These are phyloP conservation scores for Cryphonectria parasitica DNA, from an alignment of 2,329 filamentous ascomycete species.

Conservation along the genomic window DNA sequence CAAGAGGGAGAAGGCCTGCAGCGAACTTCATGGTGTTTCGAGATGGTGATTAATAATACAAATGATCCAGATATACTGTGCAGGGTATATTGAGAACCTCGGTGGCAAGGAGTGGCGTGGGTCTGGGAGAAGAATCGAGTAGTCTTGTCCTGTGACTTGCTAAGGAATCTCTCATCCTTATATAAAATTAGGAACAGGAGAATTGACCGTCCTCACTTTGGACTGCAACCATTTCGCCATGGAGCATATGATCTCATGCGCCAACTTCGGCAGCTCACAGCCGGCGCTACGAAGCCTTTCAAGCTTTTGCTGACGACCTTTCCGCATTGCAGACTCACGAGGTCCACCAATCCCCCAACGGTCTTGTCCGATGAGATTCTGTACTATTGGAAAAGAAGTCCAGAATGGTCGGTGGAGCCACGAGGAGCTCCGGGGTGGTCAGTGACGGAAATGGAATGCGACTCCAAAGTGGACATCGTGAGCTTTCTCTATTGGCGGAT, in stretches of 20 bases:
- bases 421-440: neutral
- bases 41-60: neutral
- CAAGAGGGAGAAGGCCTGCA: neutral
- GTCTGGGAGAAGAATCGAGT: neutral
- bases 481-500: neutral
- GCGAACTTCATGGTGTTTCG: conserved; percentile 4
- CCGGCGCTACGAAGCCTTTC: neutral
- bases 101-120: neutral
- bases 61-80: neutral
- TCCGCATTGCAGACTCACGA: neutral
- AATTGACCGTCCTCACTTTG: neutral
- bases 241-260: neutral
- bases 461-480: neutral
- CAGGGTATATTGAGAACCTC: neutral
- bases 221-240: neutral
- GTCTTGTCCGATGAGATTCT: neutral
- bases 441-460: neutral
- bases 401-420: neutral
- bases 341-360: conserved; percentile 12
- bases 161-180: neutral
- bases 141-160: neutral
- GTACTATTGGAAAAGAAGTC: neutral
- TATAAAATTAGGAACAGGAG: neutral
- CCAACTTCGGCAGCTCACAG: neutral
- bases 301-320: neutral